Percentiles rank a stretch among this genome's conserved stretches.
phyloP scores from a whole-genome alignment of 1,284 basidiomycete species.

The Ganoderma lingzhi region DNA sequence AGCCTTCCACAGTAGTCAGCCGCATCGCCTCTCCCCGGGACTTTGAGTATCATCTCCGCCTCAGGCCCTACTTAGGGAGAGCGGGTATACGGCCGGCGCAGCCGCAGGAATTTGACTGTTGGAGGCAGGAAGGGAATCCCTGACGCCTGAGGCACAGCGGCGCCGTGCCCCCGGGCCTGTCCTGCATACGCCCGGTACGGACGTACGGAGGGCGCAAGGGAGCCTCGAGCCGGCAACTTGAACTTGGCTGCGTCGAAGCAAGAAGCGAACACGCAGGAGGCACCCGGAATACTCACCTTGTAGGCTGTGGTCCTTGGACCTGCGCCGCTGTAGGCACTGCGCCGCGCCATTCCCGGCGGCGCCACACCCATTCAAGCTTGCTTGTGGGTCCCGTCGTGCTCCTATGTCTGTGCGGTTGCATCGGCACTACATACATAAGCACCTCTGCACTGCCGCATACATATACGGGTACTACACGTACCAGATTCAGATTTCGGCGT shows the following conservation, averaged over 20 bases:
- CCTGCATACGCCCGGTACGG: not conserved
- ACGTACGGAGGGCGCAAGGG: not conserved
- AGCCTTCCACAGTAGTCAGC: not conserved
- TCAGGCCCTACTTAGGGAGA: not conserved
- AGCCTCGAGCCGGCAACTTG: conserved; percentile 7
- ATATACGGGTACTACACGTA: not conserved
- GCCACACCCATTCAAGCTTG: conserved; percentile 3
- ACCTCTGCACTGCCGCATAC: not conserved
- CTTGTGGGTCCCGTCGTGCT: conserved; percentile 1
- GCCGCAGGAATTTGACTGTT: not conserved
- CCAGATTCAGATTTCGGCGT: not conserved
- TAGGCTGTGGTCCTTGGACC: not conserved
- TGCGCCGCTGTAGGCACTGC: not conserved
- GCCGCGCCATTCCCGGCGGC: not conserved
- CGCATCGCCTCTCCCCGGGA: not conserved
- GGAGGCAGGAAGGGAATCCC: not conserved
- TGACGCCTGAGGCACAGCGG: not conserved
- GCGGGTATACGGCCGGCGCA: not conserved
- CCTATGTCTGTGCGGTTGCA: not conserved
- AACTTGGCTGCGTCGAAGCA: not conserved
- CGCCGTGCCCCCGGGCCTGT: not conserved
- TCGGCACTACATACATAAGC: not conserved
- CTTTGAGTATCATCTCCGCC: not conserved
- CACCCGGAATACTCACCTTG: not conserved
- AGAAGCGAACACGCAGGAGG: not conserved